phyloP scores from a whole-genome alignment of 305 asterid species.

The Fraxinus platypoda region DNA sequence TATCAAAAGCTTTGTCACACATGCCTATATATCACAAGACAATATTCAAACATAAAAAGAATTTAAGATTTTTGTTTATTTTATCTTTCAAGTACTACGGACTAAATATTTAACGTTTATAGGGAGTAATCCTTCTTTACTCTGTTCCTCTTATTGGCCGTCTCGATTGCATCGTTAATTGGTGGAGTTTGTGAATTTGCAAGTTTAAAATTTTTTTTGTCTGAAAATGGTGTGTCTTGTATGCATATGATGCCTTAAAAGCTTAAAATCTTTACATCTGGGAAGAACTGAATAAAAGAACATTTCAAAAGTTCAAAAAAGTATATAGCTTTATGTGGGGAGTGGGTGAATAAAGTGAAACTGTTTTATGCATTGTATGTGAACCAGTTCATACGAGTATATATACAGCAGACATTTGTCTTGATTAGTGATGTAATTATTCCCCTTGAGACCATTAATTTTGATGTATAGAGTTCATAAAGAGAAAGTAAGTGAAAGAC shows the following conservation, averaged over 20 bases:
- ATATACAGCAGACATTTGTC: background rate
- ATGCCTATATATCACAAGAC: background rate
- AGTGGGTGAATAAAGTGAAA: slow-evolving; percentile 16
- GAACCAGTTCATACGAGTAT: background rate
- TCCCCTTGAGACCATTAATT: slow-evolving; percentile 9
- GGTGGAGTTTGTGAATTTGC: background rate
- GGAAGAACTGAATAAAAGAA: background rate
- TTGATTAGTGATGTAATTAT: slow-evolving; percentile 1
- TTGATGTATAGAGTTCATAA: slow-evolving; percentile 6
- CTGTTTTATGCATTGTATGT: slow-evolving; percentile 7
- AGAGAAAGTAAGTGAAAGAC: slow-evolving; percentile 6
- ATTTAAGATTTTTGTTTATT: background rate
- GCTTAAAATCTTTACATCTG: background rate
- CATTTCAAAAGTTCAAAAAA: background rate
- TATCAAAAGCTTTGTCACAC: background rate
- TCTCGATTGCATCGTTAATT: background rate
- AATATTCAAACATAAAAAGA: background rate
- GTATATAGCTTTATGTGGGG: slow-evolving; percentile 6
- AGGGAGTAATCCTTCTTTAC: background rate
- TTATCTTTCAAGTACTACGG: background rate
- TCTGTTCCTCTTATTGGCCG: background rate
- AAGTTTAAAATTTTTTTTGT: background rate
- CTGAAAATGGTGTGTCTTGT: background rate
- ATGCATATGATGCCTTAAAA: background rate
- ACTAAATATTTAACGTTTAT: background rate